Percentiles rank a stretch among this genome's conserved stretches.
These are phyloP conservation scores for Lenzites betulinus DNA, from an alignment of 768 basidiomycete species.

Conservation along the genomic window DNA sequence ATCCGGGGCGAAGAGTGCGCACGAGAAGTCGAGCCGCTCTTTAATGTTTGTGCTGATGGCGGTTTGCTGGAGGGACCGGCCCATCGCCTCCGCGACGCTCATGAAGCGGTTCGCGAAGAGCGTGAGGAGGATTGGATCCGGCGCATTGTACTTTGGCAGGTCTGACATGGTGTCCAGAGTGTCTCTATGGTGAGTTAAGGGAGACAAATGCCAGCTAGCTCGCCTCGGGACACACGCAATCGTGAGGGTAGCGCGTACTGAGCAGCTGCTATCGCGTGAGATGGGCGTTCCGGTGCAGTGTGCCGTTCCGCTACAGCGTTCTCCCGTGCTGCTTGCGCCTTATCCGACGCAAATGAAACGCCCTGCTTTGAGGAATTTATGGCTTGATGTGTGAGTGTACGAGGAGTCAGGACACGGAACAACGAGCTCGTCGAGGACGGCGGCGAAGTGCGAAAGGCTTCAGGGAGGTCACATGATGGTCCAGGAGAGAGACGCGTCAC, in stretches of 20 bases:
- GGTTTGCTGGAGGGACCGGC: slow-evolving; percentile 85
- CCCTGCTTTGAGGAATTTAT: neutral
- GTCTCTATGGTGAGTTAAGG: neutral
- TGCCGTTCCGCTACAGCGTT: neutral
- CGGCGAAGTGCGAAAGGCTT: too few relatives aligned
- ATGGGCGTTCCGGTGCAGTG: neutral
- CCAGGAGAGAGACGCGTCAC: slow-evolving; percentile 7
- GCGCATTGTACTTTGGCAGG: slow-evolving; percentile 39
- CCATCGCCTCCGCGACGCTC: slow-evolving; percentile 97
- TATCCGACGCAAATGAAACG: neutral
- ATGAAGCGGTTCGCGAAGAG: slow-evolving; percentile 97
- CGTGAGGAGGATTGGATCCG: slow-evolving; percentile 86
- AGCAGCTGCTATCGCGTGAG: neutral
- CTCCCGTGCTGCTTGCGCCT: neutral
- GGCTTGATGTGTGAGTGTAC: too few relatives aligned
- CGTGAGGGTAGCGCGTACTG: too few relatives aligned
- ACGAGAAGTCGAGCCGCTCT: slow-evolving; percentile 93
- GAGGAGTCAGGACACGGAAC: neutral
- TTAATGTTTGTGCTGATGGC: slow-evolving; percentile 95
- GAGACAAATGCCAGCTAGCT: too few relatives aligned
- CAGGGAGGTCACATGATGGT: slow-evolving; percentile 19
- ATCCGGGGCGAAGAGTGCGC: slow-evolving; percentile 93
- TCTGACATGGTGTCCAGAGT: slow-evolving; percentile 13
- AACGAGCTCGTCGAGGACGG: too few relatives aligned
- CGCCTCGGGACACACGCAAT: too few relatives aligned